Percentiles rank a stretch among this genome's conserved stretches.
These are phyloP conservation scores for Teunomyces stri DNA, from an alignment of 805 yeast species.

Conservation along the genomic window DNA sequence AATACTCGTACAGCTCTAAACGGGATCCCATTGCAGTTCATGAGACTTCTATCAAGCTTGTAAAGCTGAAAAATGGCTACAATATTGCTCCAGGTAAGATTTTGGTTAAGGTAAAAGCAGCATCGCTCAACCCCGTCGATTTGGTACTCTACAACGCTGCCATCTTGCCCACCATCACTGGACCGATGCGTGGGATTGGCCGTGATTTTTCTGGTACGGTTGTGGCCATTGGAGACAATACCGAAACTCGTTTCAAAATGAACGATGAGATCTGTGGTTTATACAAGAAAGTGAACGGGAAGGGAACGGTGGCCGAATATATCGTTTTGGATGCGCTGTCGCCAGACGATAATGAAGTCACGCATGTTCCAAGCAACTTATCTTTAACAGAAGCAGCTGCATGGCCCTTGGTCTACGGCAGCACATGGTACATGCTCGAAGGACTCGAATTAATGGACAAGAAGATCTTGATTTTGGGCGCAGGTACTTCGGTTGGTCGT, in stretches of 20 bases:
- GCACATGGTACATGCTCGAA: constrained; percentile 50
- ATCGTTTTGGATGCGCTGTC: constrained; percentile 42
- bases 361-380: constrained; percentile 45
- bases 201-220: constrained; percentile 33
- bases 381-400: constrained; percentile 60
- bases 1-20: constrained; percentile 17
- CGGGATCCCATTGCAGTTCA: constrained; percentile 12
- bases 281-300: constrained; percentile 13
- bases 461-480: constrained; percentile 66
- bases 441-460: constrained; percentile 35
- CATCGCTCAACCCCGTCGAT: constrained; percentile 37
- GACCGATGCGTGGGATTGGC: constrained; percentile 22
- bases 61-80: constrained; percentile 12
- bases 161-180: constrained; percentile 8
- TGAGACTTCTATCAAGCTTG: constrained; percentile 9
- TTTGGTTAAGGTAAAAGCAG: constrained; percentile 30
- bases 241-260: constrained; percentile 14
- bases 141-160: constrained; percentile 18
- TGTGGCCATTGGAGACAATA: constrained; percentile 25
- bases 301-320: constrained; percentile 50
- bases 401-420: constrained; percentile 60
- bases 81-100: constrained; percentile 15
- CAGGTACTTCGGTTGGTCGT: constrained; percentile 67
- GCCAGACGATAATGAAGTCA: constrained; percentile 33
- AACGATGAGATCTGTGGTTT: constrained; percentile 33